Percentiles rank a stretch among this genome's conserved stretches.
These are phyloP conservation scores for Dioscorea dumetorum DNA, from an alignment of 106 monocot species.

Conservation along the genomic window DNA sequence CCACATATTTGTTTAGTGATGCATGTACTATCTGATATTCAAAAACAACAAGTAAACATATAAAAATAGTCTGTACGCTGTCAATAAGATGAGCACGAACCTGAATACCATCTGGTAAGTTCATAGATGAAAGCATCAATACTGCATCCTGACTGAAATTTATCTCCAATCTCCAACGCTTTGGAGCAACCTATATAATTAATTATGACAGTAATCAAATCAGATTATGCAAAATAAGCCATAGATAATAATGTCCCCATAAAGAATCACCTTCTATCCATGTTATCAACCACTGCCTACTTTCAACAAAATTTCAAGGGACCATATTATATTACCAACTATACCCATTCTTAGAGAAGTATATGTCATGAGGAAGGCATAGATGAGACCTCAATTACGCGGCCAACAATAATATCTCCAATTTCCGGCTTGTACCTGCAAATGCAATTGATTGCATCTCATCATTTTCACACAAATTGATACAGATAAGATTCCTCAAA, in stretches of 20 bases:
- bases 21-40: no score
- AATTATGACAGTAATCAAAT: background rate
- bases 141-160: slow-evolving; percentile 96
- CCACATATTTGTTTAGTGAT: no score
- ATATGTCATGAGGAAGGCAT: background rate
- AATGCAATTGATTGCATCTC: background rate
- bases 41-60: no score
- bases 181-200: slow-evolving; percentile 68
- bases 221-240: no score
- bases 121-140: slow-evolving; percentile 99
- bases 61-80: no score
- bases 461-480: background rate
- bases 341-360: background rate
- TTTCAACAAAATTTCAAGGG: background rate
- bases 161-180: slow-evolving; percentile 92
- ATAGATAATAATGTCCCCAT: no score
- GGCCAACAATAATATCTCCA: slow-evolving; percentile 95
- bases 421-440: slow-evolving; percentile 97
- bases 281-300: background rate
- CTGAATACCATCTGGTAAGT: slow-evolving; percentile 97
- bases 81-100: slow-evolving; percentile 17
- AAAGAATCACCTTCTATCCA: background rate
- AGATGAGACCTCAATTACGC: slow-evolving; percentile 73
- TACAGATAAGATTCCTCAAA: no score
- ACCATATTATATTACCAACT: background rate